Evolutionary conservation across 2,329 filamentous ascomycete genomes (phyloP), one percentile per base, ranked within the genome.

Genomic region (Clonostachys rhizophaga): DNA sequence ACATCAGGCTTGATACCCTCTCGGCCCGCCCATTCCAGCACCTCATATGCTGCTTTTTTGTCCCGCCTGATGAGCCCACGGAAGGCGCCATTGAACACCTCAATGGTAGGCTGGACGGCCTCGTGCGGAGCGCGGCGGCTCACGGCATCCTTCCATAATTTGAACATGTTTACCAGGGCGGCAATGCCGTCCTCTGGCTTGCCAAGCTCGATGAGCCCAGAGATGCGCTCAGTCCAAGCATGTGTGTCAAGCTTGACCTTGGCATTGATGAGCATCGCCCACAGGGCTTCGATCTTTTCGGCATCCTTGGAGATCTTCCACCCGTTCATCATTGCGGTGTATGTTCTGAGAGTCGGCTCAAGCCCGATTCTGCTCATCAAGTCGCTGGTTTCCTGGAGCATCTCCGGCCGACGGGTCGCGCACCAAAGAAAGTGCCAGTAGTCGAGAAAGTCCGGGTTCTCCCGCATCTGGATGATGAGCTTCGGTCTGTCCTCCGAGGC

Each of bases 301-400:
- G 72, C 53, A 55, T 89, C 83, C 46, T 73, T 72, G 44, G 79
- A 74, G 44, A 71, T 74, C 58, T 77, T 79, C 64, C 84, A 89
- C 2, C 88, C 88, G 47, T 80, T 74, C 54, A 94, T 79, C 78
- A 94, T 86, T 40, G 79, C 70, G 37, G 83, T 86, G 79, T 87
- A 94, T 0, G 87, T 86, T 54, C 70, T 76, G 47, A 85, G 56
- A 7, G 75, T 83, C 13, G 87, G 84, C 47, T 68, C 62, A 33
- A 86, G 59, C 2, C 77, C 79, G 45, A 77, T 52, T 37, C 58
- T 53, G 34, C 59, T 53, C 72, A 78, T 78, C 40, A 67, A 47
- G 34, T 68, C 64, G 55, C 76, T 63, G 5, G 60, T 62, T 45
- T 68, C 63, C 43, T 67, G 60, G 12, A 67, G 45, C 48, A 53